Conservation (phyloP, 2,329 filamentous ascomycete species). For the Phaeoacremonium minimum region DNA sequence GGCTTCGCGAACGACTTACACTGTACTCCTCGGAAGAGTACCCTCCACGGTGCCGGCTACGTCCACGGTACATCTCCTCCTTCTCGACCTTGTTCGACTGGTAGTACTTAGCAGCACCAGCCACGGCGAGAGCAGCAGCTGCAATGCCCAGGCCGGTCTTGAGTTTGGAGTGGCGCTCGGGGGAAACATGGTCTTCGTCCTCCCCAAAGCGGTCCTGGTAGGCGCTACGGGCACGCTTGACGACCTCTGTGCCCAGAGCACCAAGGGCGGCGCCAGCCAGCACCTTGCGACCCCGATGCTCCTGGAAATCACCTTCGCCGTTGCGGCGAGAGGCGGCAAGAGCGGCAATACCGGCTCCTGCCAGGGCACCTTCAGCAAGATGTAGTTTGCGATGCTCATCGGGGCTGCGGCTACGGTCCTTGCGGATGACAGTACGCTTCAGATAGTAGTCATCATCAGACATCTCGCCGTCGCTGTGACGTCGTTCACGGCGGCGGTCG, state of each 20-base stretch:
- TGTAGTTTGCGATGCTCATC: conserved; percentile 52
- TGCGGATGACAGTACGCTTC: conserved; percentile 41
- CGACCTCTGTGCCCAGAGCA: conserved; percentile 57
- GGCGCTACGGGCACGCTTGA: conserved; percentile 56
- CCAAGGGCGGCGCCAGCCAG: conserved; percentile 59
- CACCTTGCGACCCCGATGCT: conserved; percentile 53
- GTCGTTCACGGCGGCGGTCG: conserved; percentile 29
- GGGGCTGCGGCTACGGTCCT: conserved; percentile 45
- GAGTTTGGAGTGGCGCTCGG: conserved; percentile 39
- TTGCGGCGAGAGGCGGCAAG: conserved; percentile 51
- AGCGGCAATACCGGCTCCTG: conserved; percentile 59
- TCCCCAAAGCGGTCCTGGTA: conserved; percentile 50
- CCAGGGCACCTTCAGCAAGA: conserved; percentile 60
- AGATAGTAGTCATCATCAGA: conserved; percentile 35
- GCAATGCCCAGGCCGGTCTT: conserved; percentile 61
- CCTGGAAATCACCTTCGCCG: conserved; percentile 41
- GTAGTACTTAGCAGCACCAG: conserved; percentile 62
- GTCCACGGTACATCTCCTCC: conserved; percentile 53
- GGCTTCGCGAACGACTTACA: conserved; percentile 40
- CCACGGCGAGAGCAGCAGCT: conserved; percentile 58
- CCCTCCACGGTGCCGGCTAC: conserved; percentile 40
- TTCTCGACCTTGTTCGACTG: conserved; percentile 56
- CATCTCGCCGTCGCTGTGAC: conserved; percentile 25
- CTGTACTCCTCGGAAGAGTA: conserved; percentile 33
- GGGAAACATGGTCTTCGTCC: conserved; percentile 27